phyloP scores from a whole-genome alignment of 495 filamentous ascomycete species.

The Neurospora sp. region DNA sequence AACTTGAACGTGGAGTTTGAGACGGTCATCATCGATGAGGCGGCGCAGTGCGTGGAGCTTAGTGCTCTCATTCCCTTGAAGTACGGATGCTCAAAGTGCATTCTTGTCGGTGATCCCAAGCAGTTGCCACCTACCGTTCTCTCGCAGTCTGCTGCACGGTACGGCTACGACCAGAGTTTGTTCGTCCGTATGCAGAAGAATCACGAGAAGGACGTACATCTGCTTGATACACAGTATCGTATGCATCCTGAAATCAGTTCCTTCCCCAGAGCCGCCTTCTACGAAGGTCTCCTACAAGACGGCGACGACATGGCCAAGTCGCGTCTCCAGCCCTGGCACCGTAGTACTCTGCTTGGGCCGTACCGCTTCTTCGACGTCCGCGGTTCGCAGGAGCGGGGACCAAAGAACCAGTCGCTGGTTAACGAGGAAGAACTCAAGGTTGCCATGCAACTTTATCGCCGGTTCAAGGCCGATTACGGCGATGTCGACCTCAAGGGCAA shows the following conservation, averaged over 20 bases:
- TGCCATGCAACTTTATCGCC: slow-evolving; percentile 72
- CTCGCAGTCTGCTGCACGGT: slow-evolving; percentile 82
- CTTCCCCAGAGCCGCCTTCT: slow-evolving; percentile 87
- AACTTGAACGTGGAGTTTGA: slow-evolving; percentile 92
- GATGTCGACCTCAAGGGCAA: slow-evolving; percentile 64
- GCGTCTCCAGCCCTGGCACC: slow-evolving; percentile 75
- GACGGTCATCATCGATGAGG: slow-evolving; percentile 96
- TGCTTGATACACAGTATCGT: slow-evolving; percentile 93
- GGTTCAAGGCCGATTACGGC: slow-evolving; percentile 62
- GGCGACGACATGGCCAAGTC: slow-evolving; percentile 69
- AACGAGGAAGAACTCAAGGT: slow-evolving; percentile 79
- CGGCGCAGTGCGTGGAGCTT: slow-evolving; percentile 94
- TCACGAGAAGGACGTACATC: slow-evolving; percentile 78
- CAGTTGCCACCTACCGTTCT: slow-evolving; percentile 93
- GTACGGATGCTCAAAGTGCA: slow-evolving; percentile 93
- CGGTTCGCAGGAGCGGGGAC: slow-evolving; percentile 69
- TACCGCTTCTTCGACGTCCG: slow-evolving; percentile 98
- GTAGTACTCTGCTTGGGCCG: slow-evolving; percentile 67
- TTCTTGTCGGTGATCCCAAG: slow-evolving; percentile 95
- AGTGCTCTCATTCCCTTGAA: slow-evolving; percentile 95
- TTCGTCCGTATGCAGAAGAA: slow-evolving; percentile 97
- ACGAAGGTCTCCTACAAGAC: slow-evolving; percentile 77
- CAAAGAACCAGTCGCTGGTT: slow-evolving; percentile 76
- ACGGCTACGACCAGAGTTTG: slow-evolving; percentile 93
- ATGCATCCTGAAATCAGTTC: slow-evolving; percentile 94